phyloP scores from a whole-genome alignment of 2,329 filamentous ascomycete species.

The Cladorrhinum sp. region DNA sequence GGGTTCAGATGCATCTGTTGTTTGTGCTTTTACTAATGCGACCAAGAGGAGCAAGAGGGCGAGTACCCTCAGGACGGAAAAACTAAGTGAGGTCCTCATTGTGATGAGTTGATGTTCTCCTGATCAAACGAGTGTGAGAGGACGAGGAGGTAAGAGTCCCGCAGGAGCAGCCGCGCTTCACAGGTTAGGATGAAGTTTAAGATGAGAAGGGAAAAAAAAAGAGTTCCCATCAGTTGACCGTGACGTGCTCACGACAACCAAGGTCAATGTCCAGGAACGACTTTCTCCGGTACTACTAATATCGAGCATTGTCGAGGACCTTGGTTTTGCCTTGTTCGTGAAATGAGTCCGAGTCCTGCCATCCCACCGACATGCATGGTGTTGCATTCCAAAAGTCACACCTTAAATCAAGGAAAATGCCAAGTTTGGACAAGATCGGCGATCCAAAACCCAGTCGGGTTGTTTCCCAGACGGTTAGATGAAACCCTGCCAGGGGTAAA shows the following conservation, averaged over 20 bases:
- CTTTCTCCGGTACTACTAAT: not conserved
- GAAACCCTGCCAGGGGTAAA: constrained; percentile 13
- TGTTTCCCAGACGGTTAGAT: constrained; percentile 8
- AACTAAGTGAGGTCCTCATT: constrained; percentile 26
- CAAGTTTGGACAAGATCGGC: constrained; percentile 8
- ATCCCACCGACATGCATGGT: constrained; percentile 8
- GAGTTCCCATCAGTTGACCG: not conserved
- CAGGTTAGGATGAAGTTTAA: not conserved
- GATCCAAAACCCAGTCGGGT: constrained; percentile 12
- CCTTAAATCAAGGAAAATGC: not conserved
- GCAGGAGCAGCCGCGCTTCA: not conserved
- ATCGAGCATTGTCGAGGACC: not conserved
- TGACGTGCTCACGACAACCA: not conserved
- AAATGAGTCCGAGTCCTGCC: too few species aligned
- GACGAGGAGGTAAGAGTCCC: not conserved
- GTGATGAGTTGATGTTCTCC: constrained; percentile 17
- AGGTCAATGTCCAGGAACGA: not conserved
- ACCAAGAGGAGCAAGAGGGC: constrained; percentile 24
- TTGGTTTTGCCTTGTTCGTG: constrained; percentile 5
- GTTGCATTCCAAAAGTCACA: constrained; percentile 11
- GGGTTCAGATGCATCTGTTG: not conserved
- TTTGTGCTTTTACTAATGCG: constrained; percentile 32
- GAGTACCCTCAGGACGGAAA: constrained; percentile 31
- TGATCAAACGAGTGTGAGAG: constrained; percentile 15
- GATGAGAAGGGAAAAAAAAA: not conserved